phyloP scores from a whole-genome alignment of 1,284 basidiomycete species.

The Volvariella volvacea region DNA sequence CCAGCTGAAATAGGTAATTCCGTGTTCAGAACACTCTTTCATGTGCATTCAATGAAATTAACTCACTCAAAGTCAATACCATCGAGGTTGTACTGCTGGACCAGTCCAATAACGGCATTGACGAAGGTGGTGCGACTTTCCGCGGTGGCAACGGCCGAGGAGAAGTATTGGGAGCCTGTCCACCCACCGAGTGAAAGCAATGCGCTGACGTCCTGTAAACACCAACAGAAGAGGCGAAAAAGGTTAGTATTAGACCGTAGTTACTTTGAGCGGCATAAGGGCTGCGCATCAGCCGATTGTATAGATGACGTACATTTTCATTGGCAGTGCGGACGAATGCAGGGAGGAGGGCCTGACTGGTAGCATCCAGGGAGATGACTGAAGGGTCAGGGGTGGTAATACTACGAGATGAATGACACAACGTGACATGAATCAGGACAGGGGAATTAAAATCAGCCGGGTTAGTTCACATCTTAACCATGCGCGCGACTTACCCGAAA shows the following conservation, averaged over 20 bases:
- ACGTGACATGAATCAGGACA: neutral
- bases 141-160: constrained; percentile 58
- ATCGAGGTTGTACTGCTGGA: constrained; percentile 62
- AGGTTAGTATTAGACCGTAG: too few species aligned
- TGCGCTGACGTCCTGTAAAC: constrained; percentile 54
- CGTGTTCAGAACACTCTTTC: neutral
- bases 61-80: constrained; percentile 88
- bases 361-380: constrained; percentile 27
- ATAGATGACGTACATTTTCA: neutral
- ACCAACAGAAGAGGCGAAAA: too few species aligned
- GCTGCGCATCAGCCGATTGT: too few species aligned
- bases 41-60: neutral
- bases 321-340: neutral
- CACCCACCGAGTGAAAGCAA: constrained; percentile 85
- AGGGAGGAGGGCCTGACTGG: neutral
- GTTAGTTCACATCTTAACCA: too few species aligned
- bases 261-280: too few species aligned
- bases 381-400: constrained; percentile 39
- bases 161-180: constrained; percentile 77
- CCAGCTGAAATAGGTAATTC: constrained; percentile 48
- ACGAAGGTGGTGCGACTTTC: constrained; percentile 64
- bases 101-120: constrained; percentile 56
- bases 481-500: constrained; percentile 46
- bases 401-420: constrained; percentile 1
- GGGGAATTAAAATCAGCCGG: neutral